Evolutionary conservation across 345 rosid genomes (phyloP), one percentile per base, ranked within the genome.

Genomic region (Gossypium longicalyx): DNA sequence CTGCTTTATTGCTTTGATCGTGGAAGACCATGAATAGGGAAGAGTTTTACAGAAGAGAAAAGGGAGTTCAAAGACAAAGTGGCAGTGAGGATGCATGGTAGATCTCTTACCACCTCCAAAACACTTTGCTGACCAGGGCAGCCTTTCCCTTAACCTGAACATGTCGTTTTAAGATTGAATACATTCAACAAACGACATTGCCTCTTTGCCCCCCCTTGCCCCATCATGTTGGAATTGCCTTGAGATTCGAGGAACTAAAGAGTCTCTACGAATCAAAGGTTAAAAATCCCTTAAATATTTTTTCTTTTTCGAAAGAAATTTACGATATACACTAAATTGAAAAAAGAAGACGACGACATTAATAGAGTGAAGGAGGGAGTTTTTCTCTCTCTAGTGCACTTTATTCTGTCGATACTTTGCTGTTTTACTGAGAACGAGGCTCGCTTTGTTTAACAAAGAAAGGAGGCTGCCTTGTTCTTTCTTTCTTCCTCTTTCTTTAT

Each of bases 341-440:
- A 34, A 4, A 34, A 4, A 34, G 0, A 34, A 4, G 38, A 34
- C 4, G 6, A 4, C 38, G 38, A 34, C 6, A 34, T 34, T 34
- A 34, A 45, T 45, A 45, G 12, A 10, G 7, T 45, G 10, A 11
- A 45, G 10, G 12, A 45, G 49, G 10, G 49, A 45, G 49, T 45
- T 45, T 45, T 45, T 45, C 49, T 45, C 79, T 71, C 74, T 47
- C 56, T 52, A 47, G 71, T 73, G 68, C 89, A 79, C 97, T 94
- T 94, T 92, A 90, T 85, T 88, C 92, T 88, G 97, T 90, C 75
- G 80, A 79, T 77, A 72, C 91, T 86, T 88, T 82, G 88, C 82
- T 84, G 94, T 86, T 85, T 65, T 85, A 80, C 85, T 80, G 82
- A 88, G 84, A 87, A 88, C 97, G 94, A 90, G 89, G 82, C 90